Conservation (phyloP, 2,329 filamentous ascomycete species). For the Aspergillus luchuensis region DNA sequence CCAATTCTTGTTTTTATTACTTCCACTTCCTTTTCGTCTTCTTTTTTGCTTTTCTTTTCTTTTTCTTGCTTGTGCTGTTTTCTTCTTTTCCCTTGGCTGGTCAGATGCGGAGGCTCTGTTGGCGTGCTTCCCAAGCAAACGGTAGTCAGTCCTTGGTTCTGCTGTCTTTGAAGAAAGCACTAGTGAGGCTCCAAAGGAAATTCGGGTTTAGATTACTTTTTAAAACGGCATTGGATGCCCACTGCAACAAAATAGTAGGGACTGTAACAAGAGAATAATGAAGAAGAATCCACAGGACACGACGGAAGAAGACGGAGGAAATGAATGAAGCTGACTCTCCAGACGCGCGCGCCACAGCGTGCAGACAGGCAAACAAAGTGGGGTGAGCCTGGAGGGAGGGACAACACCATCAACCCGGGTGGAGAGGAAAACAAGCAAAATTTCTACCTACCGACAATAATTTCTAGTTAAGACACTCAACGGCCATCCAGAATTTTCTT, state of each 20-base stretch:
- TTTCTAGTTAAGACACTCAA: not conserved
- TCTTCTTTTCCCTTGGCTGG: not conserved
- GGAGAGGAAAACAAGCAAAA: not conserved
- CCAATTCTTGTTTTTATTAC: not conserved
- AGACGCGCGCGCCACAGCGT: slow-evolving; percentile 10
- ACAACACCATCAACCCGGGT: slow-evolving; percentile 11
- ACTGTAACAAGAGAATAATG: not conserved
- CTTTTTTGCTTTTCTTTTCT: not conserved
- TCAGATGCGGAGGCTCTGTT: not conserved
- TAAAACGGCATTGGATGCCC: not conserved
- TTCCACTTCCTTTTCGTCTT: not conserved
- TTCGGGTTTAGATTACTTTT: no score
- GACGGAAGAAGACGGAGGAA: slow-evolving; percentile 4
- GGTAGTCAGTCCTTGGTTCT: not conserved
- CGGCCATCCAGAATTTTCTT: not conserved
- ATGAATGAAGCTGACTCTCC: slow-evolving; percentile 11
- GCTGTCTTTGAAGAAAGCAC: not conserved
- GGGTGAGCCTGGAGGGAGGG: slow-evolving; percentile 6
- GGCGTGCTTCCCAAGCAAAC: not conserved
- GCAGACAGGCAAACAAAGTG: slow-evolving; percentile 10
- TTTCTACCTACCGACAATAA: not conserved
- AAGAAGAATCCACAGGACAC: slow-evolving; percentile 4
- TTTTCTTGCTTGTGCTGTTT: not conserved
- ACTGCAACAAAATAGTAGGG: not conserved
- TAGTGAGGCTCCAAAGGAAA: no score